These are phyloP conservation scores for Triticum turgidum DNA, from an alignment of 176 grass and related monocot species.

Conservation along the genomic window DNA sequence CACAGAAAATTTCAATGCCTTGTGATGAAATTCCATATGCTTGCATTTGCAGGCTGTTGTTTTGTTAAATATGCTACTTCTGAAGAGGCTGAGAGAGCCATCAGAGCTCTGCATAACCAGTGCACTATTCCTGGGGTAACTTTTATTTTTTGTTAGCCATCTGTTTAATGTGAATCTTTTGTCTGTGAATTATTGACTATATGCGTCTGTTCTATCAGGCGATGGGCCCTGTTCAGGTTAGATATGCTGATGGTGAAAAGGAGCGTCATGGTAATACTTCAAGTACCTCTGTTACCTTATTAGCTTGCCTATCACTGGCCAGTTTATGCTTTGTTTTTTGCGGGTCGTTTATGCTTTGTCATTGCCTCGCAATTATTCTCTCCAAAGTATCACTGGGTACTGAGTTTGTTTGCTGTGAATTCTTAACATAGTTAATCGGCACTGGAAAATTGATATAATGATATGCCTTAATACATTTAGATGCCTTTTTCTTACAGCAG, in stretches of 20 bases:
- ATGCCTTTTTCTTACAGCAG: background rate
- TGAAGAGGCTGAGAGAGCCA: slow-evolving; percentile 90
- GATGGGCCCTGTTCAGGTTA: slow-evolving; percentile 87
- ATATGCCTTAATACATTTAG: background rate
- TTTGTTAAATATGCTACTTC: slow-evolving; percentile 97
- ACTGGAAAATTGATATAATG: background rate
- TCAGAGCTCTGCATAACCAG: slow-evolving; percentile 94
- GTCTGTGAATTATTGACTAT: slow-evolving; percentile 29
- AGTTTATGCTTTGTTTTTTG: background rate
- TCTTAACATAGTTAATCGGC: background rate
- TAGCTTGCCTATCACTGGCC: background rate
- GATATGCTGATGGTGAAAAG: slow-evolving; percentile 98
- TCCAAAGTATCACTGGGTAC: background rate
- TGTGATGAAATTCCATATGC: slow-evolving; percentile 43
- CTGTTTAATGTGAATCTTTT: slow-evolving; percentile 31
- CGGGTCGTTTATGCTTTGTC: background rate
- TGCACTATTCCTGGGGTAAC: slow-evolving; percentile 87
- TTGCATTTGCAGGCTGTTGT: slow-evolving; percentile 82
- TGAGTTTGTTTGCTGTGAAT: background rate
- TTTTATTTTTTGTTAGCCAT: slow-evolving; percentile 31
- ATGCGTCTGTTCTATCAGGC: slow-evolving; percentile 55
- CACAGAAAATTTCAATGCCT: slow-evolving; percentile 22
- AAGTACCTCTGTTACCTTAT: background rate
- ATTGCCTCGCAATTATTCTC: background rate
- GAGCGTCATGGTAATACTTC: slow-evolving; percentile 75